Percentiles rank a stretch among this genome's conserved stretches.
phyloP scores from a whole-genome alignment of 441 rosid genomes.

The Adansonia rubrostipa region DNA sequence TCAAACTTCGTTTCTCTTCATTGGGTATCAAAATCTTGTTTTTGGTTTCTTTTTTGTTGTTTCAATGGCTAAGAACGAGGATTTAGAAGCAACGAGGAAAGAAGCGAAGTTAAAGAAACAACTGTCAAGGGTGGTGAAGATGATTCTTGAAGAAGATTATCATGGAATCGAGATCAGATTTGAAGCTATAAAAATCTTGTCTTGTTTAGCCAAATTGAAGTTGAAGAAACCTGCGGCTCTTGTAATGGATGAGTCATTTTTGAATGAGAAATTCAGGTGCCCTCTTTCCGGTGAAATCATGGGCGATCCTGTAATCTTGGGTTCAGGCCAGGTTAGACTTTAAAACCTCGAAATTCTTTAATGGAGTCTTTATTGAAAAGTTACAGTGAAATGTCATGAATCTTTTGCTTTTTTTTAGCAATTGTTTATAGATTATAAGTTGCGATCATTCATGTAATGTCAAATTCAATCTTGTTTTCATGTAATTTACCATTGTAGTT shows the following conservation, averaged over 20 bases:
- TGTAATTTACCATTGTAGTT: background rate
- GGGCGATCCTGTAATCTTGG: slow-evolving; percentile 40
- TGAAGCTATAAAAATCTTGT: slow-evolving; percentile 36
- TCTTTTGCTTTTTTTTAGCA: background rate
- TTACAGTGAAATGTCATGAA: background rate
- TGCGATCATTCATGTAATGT: background rate
- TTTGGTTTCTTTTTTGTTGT: background rate
- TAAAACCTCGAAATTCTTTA: background rate
- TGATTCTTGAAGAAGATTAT: slow-evolving; percentile 30
- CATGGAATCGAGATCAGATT: slow-evolving; percentile 24
- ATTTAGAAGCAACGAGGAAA: background rate
- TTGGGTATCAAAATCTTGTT: slow-evolving; percentile 9
- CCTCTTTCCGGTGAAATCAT: slow-evolving; percentile 43
- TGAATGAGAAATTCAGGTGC: slow-evolving; percentile 26
- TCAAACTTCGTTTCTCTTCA: slow-evolving; percentile 7
- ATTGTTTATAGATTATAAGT: background rate
- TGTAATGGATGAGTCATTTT: background rate
- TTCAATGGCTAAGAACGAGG: slow-evolving; percentile 28
- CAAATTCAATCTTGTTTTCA: background rate
- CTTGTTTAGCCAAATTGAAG: slow-evolving; percentile 30
- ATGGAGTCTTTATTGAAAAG: too few species aligned
- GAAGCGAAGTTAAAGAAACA: slow-evolving; percentile 31
- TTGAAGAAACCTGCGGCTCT: slow-evolving; percentile 20
- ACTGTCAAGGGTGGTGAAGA: slow-evolving; percentile 25
- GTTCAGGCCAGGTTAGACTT: slow-evolving; percentile 42